Percentiles rank a stretch among this genome's conserved stretches.
Conservation (phyloP, 2,329 filamentous ascomycete species). For the Cephalotrichum gorgonifer region DNA sequence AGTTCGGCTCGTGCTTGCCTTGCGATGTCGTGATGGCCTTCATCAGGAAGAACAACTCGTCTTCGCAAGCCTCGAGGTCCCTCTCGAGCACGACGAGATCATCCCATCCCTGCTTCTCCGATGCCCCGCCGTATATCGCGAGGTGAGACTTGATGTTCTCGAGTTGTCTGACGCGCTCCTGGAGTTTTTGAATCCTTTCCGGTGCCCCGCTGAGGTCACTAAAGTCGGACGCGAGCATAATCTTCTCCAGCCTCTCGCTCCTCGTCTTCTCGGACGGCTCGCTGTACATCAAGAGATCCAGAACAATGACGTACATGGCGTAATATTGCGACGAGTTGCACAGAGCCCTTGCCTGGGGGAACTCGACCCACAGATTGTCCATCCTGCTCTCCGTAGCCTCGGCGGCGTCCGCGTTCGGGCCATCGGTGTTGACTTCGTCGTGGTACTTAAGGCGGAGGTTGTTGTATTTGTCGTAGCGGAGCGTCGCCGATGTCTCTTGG, state of each 20-base stretch:
- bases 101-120: conserved; percentile 86
- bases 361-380: conserved; percentile 94
- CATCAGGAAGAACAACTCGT: conserved; percentile 99
- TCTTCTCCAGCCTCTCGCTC: conserved; percentile 90
- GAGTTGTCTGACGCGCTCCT: conserved; percentile 85
- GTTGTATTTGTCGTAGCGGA: conserved; percentile 98
- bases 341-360: conserved; percentile 85
- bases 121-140: conserved; percentile 77
- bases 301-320: conserved; percentile 93
- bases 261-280: conserved; percentile 97
- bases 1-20: conserved; percentile 67
- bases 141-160: conserved; percentile 96
- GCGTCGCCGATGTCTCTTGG: conserved; percentile 87
- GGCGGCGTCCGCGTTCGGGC: conserved; percentile 21
- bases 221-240: conserved; percentile 97
- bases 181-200: conserved; percentile 81
- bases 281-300: conserved; percentile 91
- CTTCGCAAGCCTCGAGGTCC: conserved; percentile 80
- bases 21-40: conserved; percentile 98
- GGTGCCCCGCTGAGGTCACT: conserved; percentile 91
- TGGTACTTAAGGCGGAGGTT: conserved; percentile 94
- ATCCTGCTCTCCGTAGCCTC: conserved; percentile 60
- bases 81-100: conserved; percentile 82
- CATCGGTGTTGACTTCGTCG: conserved; percentile 70
- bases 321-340: conserved; percentile 98